Conservation (phyloP, 352 stramenopile species). For the Phytopythium montanum region DNA sequence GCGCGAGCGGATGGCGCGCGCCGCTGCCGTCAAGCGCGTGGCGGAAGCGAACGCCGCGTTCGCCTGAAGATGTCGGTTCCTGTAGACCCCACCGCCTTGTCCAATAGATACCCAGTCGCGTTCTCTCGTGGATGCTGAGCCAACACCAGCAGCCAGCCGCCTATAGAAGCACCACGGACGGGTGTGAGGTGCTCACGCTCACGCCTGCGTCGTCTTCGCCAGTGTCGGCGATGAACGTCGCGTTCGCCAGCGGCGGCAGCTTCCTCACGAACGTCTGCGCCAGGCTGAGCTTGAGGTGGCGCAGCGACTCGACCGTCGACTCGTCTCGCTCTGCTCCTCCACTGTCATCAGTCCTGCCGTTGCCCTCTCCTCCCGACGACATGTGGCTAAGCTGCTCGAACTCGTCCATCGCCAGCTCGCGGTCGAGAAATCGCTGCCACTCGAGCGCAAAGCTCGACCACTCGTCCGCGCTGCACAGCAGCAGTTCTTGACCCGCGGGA, state of each 20-base stretch:
- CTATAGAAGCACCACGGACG: slow-evolving; percentile 1
- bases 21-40: not conserved
- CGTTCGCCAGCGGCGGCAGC: slow-evolving; percentile 13
- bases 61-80: not conserved
- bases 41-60: not conserved
- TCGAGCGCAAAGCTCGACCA: slow-evolving; percentile 59
- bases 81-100: not conserved
- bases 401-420: slow-evolving; percentile 55
- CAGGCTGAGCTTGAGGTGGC: slow-evolving; percentile 28
- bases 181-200: not conserved
- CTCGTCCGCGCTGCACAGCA: slow-evolving; percentile 49
- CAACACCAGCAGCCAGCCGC: not conserved
- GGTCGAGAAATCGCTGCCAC: slow-evolving; percentile 46
- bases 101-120: not conserved
- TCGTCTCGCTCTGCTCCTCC: not conserved
- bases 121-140: not conserved
- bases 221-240: slow-evolving; percentile 4
- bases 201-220: not conserved
- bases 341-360: not conserved
- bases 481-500: slow-evolving; percentile 29
- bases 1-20: slow-evolving; percentile 31
- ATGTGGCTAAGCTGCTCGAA: slow-evolving; percentile 36
- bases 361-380: not conserved
- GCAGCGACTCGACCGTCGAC: not conserved
- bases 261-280: slow-evolving; percentile 33